Percentiles rank a stretch among this genome's conserved stretches.
These are phyloP conservation scores for Aspergillus steynii DNA, from an alignment of 495 filamentous ascomycete species.

Conservation along the genomic window DNA sequence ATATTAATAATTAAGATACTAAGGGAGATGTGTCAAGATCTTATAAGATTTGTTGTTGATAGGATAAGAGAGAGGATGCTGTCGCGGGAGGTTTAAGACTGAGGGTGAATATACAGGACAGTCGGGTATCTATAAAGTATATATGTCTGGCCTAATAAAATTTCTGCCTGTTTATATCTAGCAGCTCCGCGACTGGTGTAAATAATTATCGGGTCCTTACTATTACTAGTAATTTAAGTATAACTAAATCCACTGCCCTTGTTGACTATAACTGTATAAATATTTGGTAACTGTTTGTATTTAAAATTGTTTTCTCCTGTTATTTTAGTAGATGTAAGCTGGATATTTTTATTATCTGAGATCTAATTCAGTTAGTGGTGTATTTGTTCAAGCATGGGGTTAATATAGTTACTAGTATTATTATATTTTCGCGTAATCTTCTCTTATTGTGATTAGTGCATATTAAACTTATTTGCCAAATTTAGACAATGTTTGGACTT, in stretches of 20 bases:
- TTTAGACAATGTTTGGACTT: too few relatives aligned
- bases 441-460: not conserved
- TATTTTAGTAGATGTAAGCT: not conserved
- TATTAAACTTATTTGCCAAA: not conserved
- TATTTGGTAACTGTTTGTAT: not conserved
- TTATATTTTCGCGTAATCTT: not conserved
- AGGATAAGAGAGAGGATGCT: not conserved
- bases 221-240: not conserved
- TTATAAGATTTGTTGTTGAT: not conserved
- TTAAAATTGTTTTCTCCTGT: not conserved
- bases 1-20: not conserved
- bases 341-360: not conserved
- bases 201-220: not conserved
- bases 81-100: not conserved
- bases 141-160: not conserved
- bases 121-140: not conserved
- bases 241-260: not conserved
- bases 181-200: not conserved
- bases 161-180: not conserved
- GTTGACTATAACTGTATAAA: not conserved
- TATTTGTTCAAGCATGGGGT: not conserved
- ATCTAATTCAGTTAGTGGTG: not conserved
- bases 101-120: not conserved
- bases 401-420: not conserved
- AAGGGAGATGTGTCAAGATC: not conserved